These are phyloP conservation scores for Fusarium penzigii DNA, from an alignment of 2,329 filamentous ascomycete species.

Conservation along the genomic window DNA sequence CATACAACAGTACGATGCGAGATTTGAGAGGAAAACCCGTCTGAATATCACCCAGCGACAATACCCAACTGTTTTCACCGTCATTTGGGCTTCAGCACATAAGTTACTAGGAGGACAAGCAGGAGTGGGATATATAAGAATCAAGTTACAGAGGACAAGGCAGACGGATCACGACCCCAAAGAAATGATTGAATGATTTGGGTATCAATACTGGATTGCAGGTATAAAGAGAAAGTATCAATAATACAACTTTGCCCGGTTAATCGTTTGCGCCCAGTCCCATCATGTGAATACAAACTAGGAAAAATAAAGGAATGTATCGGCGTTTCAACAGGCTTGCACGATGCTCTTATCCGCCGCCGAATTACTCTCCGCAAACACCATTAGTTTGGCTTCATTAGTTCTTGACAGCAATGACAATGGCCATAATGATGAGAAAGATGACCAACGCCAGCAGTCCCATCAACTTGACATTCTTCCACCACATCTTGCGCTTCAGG, in stretches of 20 bases:
- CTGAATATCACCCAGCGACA: background rate
- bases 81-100: background rate
- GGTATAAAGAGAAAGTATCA: background rate
- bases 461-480: slow-evolving; percentile 99
- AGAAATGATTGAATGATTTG: background rate
- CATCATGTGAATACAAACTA: slow-evolving; percentile 21
- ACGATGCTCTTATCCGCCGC: background rate
- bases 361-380: background rate
- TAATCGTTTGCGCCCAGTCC: background rate
- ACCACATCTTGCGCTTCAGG: slow-evolving; percentile 95
- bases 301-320: slow-evolving; percentile 20
- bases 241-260: background rate
- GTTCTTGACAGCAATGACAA: slow-evolving; percentile 56
- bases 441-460: slow-evolving; percentile 72
- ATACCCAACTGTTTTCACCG: background rate
- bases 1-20: no score
- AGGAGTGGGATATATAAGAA: background rate
- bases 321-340: slow-evolving; percentile 2
- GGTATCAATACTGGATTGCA: background rate
- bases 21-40: background rate
- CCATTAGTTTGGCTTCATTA: slow-evolving; percentile 10
- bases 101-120: background rate
- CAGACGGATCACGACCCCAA: background rate
- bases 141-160: background rate
- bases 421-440: slow-evolving; percentile 55